Base-by-base conservation (phyloP, 495 filamentous ascomycete species). In the Neurospora sp. region DNA sequence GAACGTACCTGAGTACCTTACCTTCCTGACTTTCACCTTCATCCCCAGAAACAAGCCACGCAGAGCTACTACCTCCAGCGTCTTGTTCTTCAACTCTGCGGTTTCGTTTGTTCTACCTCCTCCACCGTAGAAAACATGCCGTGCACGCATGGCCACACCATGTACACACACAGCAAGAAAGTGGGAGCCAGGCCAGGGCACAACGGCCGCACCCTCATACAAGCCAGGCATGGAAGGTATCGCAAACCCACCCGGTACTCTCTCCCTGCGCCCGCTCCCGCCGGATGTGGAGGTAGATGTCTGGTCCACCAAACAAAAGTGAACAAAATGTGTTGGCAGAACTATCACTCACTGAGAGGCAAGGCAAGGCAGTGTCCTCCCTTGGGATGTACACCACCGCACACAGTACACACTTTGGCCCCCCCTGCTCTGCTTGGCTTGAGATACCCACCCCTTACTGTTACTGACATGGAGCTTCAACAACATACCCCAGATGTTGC, bases 281-380 rank as follows among this genome's bases (percentile, higher is more conserved):
- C 46, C 70, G 69, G 71, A 54, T 73, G 38, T 60, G 42, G 31
- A 74, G 70, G 77, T 72, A 74, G 69, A 73, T 39, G 49, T 73
- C 75, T 60, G 66, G 75, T 74, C 72, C 39, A 75, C 75, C 77
- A 77, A 75, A 76, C 76, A 75, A 62, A 62, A 62, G 54, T 18
- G 54, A 62, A 62, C 54, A 62, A 62, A 62, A 74, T 76, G 76
- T 72, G 76, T 71, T 80, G 79, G 75, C 77, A 78, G 27, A 62
- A 62, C 27, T 12, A 2, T 62, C 27, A 62, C 54, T 62, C 27
- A 62, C 23, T 31, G 12, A 31, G 20, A 62, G 54, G 54, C 23
- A 62, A 62, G 54, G 54, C 54, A 35, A 16, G 54, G 54, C 54
- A 66, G 54, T 66, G 54, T 66, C 27, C 54, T 66, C 54, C 54